A percentile compares a stretch with the other conserved stretches of the same genome.
Evolutionary conservation across 192 early-diverging fungal genomes (phyloP).

Genomic region (Coemansia sp.): DNA sequence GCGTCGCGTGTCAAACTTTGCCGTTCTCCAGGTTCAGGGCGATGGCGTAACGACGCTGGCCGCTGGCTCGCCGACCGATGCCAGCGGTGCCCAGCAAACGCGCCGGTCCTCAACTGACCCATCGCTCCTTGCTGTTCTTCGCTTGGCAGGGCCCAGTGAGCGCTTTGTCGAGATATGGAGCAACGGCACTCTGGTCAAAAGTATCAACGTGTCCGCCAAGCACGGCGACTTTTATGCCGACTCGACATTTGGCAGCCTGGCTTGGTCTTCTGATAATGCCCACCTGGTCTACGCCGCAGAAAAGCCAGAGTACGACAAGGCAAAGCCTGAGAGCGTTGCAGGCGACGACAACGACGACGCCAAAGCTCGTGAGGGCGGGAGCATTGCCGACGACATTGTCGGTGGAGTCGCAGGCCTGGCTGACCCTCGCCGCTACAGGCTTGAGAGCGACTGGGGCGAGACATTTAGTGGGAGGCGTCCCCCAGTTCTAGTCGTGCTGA

Average conservation of each 20-base stretch:
- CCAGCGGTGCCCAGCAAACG: slow-evolving; percentile 22
- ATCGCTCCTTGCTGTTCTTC: slow-evolving; percentile 43
- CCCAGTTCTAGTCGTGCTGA: slow-evolving; percentile 57
- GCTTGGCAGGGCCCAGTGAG: slow-evolving; percentile 20
- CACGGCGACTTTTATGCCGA: slow-evolving; percentile 76
- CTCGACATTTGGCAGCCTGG: slow-evolving; percentile 63
- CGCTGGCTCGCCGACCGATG: slow-evolving; percentile 32
- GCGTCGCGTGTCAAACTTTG: slow-evolving; percentile 46
- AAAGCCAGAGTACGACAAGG: slow-evolving; percentile 45
- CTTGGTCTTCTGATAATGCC: slow-evolving; percentile 59
- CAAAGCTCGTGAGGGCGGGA: background rate
- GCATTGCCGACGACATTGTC: slow-evolving; percentile 37
- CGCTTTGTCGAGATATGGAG: slow-evolving; percentile 64
- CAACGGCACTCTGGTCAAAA: slow-evolving; percentile 52
- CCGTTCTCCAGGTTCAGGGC: slow-evolving; percentile 30
- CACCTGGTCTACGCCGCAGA: slow-evolving; percentile 72
- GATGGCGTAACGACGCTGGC: slow-evolving; percentile 26
- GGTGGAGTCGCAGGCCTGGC: slow-evolving; percentile 40
- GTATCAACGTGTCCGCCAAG: slow-evolving; percentile 61
- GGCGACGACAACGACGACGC: background rate
- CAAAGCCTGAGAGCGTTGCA: slow-evolving; percentile 9
- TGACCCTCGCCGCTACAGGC: slow-evolving; percentile 49
- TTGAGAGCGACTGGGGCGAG: slow-evolving; percentile 71
- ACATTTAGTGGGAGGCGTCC: slow-evolving; percentile 60
- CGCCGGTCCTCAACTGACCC: slow-evolving; percentile 39